Evolutionary conservation across 768 basidiomycete species (phyloP), one percentile per base, ranked within the genome.

Genomic region (Tulasnella sp.): DNA sequence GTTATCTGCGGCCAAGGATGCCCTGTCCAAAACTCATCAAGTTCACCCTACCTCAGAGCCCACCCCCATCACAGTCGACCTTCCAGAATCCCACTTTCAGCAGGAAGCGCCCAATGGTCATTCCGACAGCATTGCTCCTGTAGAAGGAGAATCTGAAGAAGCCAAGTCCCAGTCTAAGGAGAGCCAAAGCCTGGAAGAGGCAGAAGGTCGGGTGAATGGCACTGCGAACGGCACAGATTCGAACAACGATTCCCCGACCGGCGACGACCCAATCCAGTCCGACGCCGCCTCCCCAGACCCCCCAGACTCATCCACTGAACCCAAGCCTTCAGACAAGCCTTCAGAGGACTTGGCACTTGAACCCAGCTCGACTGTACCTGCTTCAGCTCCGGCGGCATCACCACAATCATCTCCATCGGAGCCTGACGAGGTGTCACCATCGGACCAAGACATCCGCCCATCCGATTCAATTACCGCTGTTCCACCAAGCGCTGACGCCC

Each of bases 221-320:
- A 74, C 83, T 86, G 81, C 90, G 90, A 81, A 92, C 92, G 74
- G 90, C 87, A 86, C 93, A 93, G 77, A 93, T 70, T 70, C 69
- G 73, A 49, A 52, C 52, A 54, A 40, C 73, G 54, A 74, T 74
- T 74, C 52, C 36, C 73, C 73, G 73, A 49, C 73, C 54, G 73
- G 29, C 73, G 73, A 74, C 73, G 39, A 74, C 36, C 73, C 54
- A 67, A 70, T 70, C 69, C 69, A 64, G 58, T 64, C 58, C 58
- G 58, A 64, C 58, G 58, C 58, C 58, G 58, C 69, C 69, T 38
- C 69, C 69, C 36, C 69, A 42, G 38, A 70, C 22, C 36, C 69
- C 40, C 36, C 36, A 70, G 69, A 34, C 36, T 70, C 69, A 6
- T 19, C 37, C n/a, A 70, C 36, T 25, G 37, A 38, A 3, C 69